Conservation (phyloP, 768 basidiomycete genomes). For the Lenzites betulinus region DNA sequence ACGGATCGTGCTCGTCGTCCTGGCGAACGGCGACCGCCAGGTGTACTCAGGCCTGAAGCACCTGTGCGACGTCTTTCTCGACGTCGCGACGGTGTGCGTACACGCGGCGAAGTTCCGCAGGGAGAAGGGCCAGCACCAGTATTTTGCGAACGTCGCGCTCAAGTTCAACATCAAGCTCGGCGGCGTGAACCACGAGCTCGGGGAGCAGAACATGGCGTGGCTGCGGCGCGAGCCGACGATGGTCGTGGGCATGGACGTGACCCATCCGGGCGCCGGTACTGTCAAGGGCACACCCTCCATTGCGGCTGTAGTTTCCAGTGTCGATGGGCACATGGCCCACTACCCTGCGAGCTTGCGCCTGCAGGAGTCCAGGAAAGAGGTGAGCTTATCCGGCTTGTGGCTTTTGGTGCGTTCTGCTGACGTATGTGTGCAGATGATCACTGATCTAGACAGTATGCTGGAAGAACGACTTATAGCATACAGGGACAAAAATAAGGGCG, state of each 20-base stretch:
- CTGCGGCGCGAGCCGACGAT: conserved; percentile 46
- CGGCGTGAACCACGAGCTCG: conserved; percentile 52
- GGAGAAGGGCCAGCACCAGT: conserved; percentile 55
- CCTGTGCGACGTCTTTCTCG: conserved; percentile 51
- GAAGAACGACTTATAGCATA: conserved; percentile 46
- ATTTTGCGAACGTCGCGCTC: conserved; percentile 56
- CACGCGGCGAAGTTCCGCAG: conserved; percentile 72
- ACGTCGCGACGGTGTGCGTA: conserved; percentile 68
- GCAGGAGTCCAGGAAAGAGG: conserved; percentile 72
- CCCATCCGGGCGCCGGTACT: conserved; percentile 78
- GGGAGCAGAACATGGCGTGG: conserved; percentile 40
- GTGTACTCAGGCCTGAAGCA: conserved; percentile 56
- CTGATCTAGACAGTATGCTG: conserved; percentile 52
- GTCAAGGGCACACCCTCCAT: conserved; percentile 55
- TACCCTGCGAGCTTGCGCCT: conserved; percentile 53
- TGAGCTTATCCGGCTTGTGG: conserved; percentile 26
- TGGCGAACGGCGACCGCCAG: conserved; percentile 48
- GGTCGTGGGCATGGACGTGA: conserved; percentile 66
- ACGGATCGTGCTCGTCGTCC: conserved; percentile 46
- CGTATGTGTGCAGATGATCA: conserved; percentile 43
- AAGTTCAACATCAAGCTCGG: conserved; percentile 60
- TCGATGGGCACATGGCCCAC: conserved; percentile 46
- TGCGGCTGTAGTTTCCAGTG: conserved; percentile 55
- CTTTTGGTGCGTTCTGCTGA: neutral
- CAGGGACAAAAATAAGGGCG: conserved; percentile 35